Conservation (phyloP, 257 asterid genomes). For the Anisodus acutangulus region DNA sequence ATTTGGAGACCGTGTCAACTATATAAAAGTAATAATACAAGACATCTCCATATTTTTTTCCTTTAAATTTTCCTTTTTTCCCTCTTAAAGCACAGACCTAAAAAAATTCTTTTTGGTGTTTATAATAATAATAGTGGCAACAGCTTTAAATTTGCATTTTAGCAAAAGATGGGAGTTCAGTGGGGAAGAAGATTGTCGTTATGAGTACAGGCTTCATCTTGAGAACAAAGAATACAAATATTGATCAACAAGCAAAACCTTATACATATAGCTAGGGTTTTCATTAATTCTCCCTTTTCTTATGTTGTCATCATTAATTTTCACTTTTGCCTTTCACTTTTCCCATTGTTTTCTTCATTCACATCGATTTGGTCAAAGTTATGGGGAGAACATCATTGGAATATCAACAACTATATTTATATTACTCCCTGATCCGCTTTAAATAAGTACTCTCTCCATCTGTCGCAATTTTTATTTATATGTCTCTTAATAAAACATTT, state of each 20-base stretch:
- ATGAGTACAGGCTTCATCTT: slow-evolving; percentile 27
- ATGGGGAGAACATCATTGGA: slow-evolving; percentile 20
- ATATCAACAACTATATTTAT: neutral
- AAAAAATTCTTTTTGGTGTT: neutral
- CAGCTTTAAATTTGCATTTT: slow-evolving; percentile 21
- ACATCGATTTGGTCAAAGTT: slow-evolving; percentile 28
- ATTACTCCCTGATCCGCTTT: neutral
- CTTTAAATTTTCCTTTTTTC: neutral
- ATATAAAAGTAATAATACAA: neutral
- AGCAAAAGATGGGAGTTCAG: slow-evolving; percentile 16
- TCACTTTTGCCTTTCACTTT: slow-evolving; percentile 29
- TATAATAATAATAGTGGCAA: slow-evolving; percentile 17
- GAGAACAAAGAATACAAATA: slow-evolving; percentile 26
- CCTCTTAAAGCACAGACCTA: neutral
- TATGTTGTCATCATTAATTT: neutral
- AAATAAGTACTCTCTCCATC: too few species aligned
- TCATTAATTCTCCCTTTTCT: neutral
- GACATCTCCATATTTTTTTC: too few species aligned
- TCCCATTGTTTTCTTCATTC: slow-evolving; percentile 26
- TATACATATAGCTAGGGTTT: slow-evolving; percentile 3
- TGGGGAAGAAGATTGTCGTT: slow-evolving; percentile 32
- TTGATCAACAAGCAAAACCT: slow-evolving; percentile 26
- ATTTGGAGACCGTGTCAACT: neutral
- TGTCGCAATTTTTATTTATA: too few species aligned
- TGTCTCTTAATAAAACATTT: too few species aligned